Conservation (phyloP, 371 early-diverging fungal species). For the Actinomortierella wolfii region DNA sequence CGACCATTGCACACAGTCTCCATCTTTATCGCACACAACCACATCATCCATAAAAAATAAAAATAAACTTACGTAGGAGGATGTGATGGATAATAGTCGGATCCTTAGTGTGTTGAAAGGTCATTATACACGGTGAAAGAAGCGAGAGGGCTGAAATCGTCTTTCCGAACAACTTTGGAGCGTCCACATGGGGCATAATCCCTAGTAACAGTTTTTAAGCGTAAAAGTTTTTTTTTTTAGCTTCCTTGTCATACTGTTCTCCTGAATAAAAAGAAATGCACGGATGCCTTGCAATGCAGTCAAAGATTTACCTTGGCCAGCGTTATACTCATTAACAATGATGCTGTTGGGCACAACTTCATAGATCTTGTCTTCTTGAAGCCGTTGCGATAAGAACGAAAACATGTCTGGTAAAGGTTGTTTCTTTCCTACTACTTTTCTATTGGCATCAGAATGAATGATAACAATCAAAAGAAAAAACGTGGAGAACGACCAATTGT, state of each 20-base stretch:
- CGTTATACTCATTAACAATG: constrained; percentile 75
- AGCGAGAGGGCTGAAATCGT: constrained; percentile 68
- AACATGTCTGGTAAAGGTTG: constrained; percentile 61
- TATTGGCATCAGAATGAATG: constrained; percentile 11
- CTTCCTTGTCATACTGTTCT: too few species aligned
- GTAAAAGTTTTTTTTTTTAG: too few species aligned
- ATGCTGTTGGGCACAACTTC: constrained; percentile 59
- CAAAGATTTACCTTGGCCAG: constrained; percentile 78
- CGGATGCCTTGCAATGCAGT: too few species aligned
- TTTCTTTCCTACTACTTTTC: constrained; percentile 59
- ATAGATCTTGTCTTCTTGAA: constrained; percentile 38
- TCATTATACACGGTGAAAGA: constrained; percentile 72
- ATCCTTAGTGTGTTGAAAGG: constrained; percentile 51
- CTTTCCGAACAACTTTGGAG: constrained; percentile 68
- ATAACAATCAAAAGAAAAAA: background rate
- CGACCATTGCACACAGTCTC: too few species aligned
- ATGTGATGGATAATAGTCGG: constrained; percentile 43
- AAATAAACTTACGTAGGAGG: constrained; percentile 52
- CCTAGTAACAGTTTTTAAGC: constrained; percentile 14
- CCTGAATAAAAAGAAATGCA: too few species aligned
- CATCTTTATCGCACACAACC: background rate
- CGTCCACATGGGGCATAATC: constrained; percentile 59
- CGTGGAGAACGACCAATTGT: too few species aligned
- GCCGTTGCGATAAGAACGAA: constrained; percentile 48
- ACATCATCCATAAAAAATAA: background rate